Conservation (phyloP, 306 rosid genomes). For the Abrus precatorius region DNA sequence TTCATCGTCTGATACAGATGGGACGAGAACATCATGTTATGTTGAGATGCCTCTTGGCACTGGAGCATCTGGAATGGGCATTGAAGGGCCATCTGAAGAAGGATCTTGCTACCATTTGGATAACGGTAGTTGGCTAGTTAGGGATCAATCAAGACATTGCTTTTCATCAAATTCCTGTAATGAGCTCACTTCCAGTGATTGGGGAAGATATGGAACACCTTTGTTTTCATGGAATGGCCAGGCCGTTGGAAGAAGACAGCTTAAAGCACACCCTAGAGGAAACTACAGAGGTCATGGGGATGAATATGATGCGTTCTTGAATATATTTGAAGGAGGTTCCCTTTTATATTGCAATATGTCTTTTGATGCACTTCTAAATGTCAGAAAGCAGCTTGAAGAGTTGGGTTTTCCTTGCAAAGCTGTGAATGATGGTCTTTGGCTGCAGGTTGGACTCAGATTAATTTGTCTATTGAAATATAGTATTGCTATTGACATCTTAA, state of each 20-base stretch:
- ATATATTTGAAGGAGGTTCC: slow-evolving; percentile 94
- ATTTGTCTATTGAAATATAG: slow-evolving; percentile 29
- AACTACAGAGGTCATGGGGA: slow-evolving; percentile 69
- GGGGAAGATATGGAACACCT: slow-evolving; percentile 86
- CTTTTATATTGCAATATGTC: slow-evolving; percentile 95
- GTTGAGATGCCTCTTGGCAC: slow-evolving; percentile 65
- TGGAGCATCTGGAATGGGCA: slow-evolving; percentile 66
- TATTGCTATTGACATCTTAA: slow-evolving; percentile 29
- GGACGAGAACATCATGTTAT: slow-evolving; percentile 64
- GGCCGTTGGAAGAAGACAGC: slow-evolving; percentile 82
- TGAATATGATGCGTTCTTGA: slow-evolving; percentile 83
- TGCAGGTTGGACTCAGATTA: slow-evolving; percentile 73
- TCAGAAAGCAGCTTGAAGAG: slow-evolving; percentile 94
- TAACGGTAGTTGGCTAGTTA: slow-evolving; percentile 68
- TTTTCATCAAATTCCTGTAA: slow-evolving; percentile 69
- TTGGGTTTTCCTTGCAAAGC: slow-evolving; percentile 98
- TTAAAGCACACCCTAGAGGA: slow-evolving; percentile 71
- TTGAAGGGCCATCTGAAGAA: slow-evolving; percentile 95
- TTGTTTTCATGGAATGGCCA: slow-evolving; percentile 89
- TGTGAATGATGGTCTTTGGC: slow-evolving; percentile 96
- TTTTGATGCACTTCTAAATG: slow-evolving; percentile 91
- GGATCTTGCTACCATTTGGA: slow-evolving; percentile 78
- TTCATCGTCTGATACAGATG: slow-evolving; percentile 61
- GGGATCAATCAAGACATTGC: slow-evolving; percentile 78
- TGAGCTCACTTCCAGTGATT: slow-evolving; percentile 73